Percentiles rank a stretch among this genome's conserved stretches.
Conservation (phyloP, 345 rosid species). For the Brassica rapa region DNA sequence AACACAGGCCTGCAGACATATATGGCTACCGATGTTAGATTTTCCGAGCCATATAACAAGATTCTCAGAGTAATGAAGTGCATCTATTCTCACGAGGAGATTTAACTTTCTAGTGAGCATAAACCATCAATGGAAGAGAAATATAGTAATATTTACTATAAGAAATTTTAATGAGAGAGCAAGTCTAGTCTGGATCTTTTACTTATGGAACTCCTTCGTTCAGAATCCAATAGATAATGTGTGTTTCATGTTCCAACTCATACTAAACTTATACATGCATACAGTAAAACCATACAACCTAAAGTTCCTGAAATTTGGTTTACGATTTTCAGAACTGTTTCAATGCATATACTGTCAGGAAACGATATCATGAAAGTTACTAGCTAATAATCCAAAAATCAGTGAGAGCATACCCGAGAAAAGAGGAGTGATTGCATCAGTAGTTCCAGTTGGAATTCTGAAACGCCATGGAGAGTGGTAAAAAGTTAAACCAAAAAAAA, state of each 20-base stretch:
- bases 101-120: no score
- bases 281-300: not conserved
- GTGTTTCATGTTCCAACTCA: slow-evolving; percentile 16
- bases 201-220: not conserved
- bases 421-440: slow-evolving; percentile 91
- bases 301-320: not conserved
- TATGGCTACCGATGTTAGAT: slow-evolving; percentile 19
- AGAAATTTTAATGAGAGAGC: not conserved
- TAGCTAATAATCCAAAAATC: slow-evolving; percentile 20
- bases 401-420: slow-evolving; percentile 71
- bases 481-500: slow-evolving; percentile 7
- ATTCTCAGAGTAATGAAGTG: slow-evolving; percentile 15
- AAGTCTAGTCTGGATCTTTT: slow-evolving; percentile 1
- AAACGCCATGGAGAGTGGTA: slow-evolving; percentile 37
- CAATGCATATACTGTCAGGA: slow-evolving; percentile 16
- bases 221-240: not conserved
- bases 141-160: not conserved
- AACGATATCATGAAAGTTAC: slow-evolving; percentile 24
- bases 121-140: no score
- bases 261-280: not conserved
- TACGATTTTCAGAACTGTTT: slow-evolving; percentile 10
- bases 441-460: slow-evolving; percentile 96
- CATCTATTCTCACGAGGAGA: not conserved
- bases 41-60: slow-evolving; percentile 13
- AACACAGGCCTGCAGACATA: slow-evolving; percentile 78